These are phyloP conservation scores for Spathaspora hagerdaliae DNA, from an alignment of 805 yeast species.

Conservation along the genomic window DNA sequence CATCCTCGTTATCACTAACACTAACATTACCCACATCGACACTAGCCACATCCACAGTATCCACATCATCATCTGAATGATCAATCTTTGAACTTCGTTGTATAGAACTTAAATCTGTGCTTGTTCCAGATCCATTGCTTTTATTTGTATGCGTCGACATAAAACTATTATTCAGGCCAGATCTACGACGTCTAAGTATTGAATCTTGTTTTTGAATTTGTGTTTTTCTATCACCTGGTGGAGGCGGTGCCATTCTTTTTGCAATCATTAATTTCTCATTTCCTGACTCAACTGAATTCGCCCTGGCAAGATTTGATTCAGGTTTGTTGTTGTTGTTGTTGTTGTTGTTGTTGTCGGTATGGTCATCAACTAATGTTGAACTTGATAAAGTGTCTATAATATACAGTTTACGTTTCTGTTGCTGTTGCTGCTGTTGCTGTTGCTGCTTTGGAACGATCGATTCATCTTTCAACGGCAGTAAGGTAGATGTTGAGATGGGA, in stretches of 20 bases:
- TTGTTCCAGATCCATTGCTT: neutral
- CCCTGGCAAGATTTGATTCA: neutral
- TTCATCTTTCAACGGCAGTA: constrained; percentile 24
- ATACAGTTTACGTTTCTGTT: neutral
- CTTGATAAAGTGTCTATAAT: no score
- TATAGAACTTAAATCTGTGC: neutral
- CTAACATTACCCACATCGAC: no score
- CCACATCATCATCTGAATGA: neutral
- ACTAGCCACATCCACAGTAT: neutral
- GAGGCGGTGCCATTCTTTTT: constrained; percentile 67
- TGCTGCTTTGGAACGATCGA: neutral
- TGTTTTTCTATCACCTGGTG: constrained; percentile 37
- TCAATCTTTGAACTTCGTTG: neutral
- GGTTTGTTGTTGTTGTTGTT: neutral
- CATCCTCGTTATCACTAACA: no score
- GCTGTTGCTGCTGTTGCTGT: neutral
- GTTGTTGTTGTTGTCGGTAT: neutral
- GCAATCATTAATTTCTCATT: constrained; percentile 50
- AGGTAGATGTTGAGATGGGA: constrained; percentile 34
- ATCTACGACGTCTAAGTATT: constrained; percentile 6
- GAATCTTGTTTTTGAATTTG: constrained; percentile 7
- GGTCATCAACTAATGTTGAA: neutral
- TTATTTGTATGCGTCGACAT: neutral
- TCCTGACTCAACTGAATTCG: neutral
- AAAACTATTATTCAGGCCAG: neutral